Evolutionary conservation across 1,284 basidiomycete genomes (phyloP), one percentile per base, ranked within the genome.

Genomic region (Xanthoconium separans): DNA sequence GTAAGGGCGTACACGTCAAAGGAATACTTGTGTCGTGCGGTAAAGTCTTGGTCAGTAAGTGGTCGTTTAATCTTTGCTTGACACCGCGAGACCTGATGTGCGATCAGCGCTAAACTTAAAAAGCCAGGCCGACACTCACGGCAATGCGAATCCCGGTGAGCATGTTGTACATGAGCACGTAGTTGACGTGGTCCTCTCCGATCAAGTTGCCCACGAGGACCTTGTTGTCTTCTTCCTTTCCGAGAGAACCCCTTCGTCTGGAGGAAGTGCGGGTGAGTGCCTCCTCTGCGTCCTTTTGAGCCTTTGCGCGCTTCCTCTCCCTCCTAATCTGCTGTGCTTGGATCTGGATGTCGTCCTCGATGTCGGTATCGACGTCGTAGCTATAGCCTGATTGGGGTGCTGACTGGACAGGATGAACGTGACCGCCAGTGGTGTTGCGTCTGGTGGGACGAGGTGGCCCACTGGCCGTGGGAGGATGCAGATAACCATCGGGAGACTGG

Each of bases 151-250:
- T 98, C 6, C 96, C 96, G 4, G 96, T 99, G 64, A 99, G 80
- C 96, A 99, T 99, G 77, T 99, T 98, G 78, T 98, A 99, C 96
- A 98, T 98, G 66, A 99, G 77, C 56, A 98, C 93, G 65, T 98
- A 99, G 76, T 99, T 99, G 72, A 89, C 95, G 73, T 99, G 96
- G 62, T 88, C 96, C 70, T 98, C 95, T 37, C 93, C 93, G 59
- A 99, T 98, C 61, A 98, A 73, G 70, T 98, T 98, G 10, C 96
- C 96, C 0, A 98, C 92, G 12, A 97, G 75, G 12, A 90, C 89
- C 51, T 77, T 75, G 45, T 82, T 76, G 16, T 80, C 77, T 18
- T 77, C 74, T 40, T 71, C 67, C 60, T 64, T 62, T 57, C 62
- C 51, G 2, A 64, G 1, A 1, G 64, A 63, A 7, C 65, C 57